Percentiles rank a stretch among this genome's conserved stretches.
These are phyloP conservation scores for Colletotrichum melonis DNA, from an alignment of 2,329 filamentous ascomycete species.

Conservation along the genomic window DNA sequence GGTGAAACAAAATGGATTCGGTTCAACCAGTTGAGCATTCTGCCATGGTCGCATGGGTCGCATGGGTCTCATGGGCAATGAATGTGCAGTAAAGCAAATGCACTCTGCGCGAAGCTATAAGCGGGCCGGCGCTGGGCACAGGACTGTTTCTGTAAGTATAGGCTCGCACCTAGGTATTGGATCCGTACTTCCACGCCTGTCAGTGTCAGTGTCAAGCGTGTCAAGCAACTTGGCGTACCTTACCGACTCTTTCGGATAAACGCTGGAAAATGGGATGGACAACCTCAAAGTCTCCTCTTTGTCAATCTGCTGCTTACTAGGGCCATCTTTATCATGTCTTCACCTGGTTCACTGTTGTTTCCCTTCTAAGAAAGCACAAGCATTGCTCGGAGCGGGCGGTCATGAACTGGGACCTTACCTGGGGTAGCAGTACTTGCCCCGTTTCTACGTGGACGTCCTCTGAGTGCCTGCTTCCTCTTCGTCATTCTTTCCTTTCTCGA, in stretches of 20 bases:
- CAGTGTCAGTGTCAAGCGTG: background rate
- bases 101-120: background rate
- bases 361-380: background rate
- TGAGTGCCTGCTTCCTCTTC: background rate
- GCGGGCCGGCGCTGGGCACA: background rate
- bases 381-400: background rate
- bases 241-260: background rate
- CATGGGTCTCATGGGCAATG: background rate
- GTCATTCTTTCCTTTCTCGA: background rate
- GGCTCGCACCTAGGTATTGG: background rate
- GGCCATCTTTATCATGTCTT: background rate
- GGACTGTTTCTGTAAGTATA: background rate
- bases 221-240: background rate
- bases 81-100: background rate
- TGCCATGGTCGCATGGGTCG: constrained; percentile 9
- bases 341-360: background rate
- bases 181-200: background rate
- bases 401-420: background rate
- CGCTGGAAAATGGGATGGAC: background rate
- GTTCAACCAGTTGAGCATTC: background rate
- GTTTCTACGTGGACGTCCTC: background rate
- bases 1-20: constrained; percentile 22
- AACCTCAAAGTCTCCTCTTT: background rate
- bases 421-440: background rate
- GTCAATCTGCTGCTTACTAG: background rate